A percentile compares a stretch with the other conserved stretches of the same genome.
Evolutionary conservation across 768 basidiomycete genomes (phyloP).

Genomic region (Hemileccinum impolitum): DNA sequence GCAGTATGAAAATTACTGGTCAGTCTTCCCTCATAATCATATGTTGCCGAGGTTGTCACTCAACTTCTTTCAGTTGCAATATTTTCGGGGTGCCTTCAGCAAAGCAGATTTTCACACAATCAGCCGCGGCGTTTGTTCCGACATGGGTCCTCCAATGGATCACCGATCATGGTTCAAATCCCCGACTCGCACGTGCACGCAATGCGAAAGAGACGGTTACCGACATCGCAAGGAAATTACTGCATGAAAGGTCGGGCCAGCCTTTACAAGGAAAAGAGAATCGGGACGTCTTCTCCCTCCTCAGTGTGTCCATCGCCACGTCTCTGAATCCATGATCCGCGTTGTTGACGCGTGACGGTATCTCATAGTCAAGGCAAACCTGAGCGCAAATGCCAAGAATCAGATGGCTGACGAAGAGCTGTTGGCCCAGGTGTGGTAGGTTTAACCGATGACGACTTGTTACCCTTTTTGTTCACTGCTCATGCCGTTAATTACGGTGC

Average conservation of each 20-base stretch:
- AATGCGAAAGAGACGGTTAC: background rate
- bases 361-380: background rate
- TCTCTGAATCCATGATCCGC: background rate
- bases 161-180: background rate
- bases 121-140: background rate
- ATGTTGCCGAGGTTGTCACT: too few relatives aligned
- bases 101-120: constrained; percentile 3
- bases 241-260: background rate
- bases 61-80: background rate
- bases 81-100: constrained; percentile 8
- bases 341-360: background rate
- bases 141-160: background rate
- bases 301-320: background rate
- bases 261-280: background rate
- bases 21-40: background rate
- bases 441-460: too few relatives aligned
- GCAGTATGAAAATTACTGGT: constrained; percentile 4
- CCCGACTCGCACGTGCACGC: background rate
- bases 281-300: background rate
- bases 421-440: background rate
- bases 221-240: background rate
- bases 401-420: background rate
- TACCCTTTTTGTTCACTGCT: too few relatives aligned
- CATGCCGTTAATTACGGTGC: too few relatives aligned
- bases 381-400: background rate